Evolutionary conservation across 148 eudicot genomes (phyloP).

Genomic region (Rhododendron kiyosumense): DNA sequence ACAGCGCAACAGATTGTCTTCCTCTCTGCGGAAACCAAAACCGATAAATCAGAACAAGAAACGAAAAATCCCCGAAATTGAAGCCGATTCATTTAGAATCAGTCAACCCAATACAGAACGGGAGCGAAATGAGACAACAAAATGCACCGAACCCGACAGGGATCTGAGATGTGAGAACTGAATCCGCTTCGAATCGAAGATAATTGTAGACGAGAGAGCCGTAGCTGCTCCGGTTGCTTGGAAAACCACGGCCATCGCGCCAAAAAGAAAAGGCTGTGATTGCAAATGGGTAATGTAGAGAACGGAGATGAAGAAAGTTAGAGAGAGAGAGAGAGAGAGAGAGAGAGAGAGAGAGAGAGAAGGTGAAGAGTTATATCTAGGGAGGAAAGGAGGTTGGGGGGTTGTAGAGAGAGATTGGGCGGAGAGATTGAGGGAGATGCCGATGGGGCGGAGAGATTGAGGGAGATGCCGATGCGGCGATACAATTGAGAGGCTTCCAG

Average conservation of each 20-base stretch:
- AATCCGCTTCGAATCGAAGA: slow-evolving; percentile 29
- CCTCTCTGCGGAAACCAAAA: slow-evolving; percentile 31
- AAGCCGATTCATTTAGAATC: not conserved
- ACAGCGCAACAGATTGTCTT: slow-evolving; percentile 30
- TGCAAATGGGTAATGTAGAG: not conserved
- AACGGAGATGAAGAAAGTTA: not conserved
- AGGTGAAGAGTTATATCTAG: not conserved
- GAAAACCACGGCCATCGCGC: slow-evolving; percentile 43
- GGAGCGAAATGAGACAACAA: not conserved
- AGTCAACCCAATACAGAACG: not conserved
- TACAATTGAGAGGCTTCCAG: not conserved
- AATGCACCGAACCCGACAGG: slow-evolving; percentile 24
- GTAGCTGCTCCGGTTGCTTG: slow-evolving; percentile 52
- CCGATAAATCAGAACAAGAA: not conserved
- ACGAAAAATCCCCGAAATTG: not conserved
- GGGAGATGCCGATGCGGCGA: not conserved
- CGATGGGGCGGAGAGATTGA: slow-evolving; percentile 10
- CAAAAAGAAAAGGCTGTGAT: not conserved
- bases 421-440: slow-evolving; percentile 19
- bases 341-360: not conserved
- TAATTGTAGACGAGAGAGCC: slow-evolving; percentile 32
- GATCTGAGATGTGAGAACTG: slow-evolving; percentile 22
- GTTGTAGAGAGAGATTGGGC: slow-evolving; percentile 11
- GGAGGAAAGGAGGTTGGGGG: not conserved
- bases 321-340: not conserved